A percentile compares a stretch with the other conserved stretches of the same genome.
These are phyloP conservation scores for Meyerozyma carpophila DNA, from an alignment of 1,139 yeast species.

Conservation along the genomic window DNA sequence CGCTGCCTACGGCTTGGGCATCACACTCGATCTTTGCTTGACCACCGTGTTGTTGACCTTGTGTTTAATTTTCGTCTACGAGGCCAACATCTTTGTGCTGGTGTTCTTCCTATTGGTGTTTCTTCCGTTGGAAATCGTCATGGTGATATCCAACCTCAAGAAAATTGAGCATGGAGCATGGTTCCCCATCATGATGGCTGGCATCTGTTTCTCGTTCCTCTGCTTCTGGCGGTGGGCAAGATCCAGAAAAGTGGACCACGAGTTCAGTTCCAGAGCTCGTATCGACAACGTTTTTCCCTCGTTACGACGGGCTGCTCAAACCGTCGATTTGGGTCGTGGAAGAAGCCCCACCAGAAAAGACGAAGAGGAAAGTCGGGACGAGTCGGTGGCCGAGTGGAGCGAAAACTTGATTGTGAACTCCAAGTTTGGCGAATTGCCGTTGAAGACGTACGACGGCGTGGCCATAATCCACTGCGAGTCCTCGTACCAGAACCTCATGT, in stretches of 20 bases:
- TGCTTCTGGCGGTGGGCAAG: constrained; percentile 46
- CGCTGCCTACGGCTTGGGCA: constrained; percentile 58
- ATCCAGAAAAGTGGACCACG: constrained; percentile 33
- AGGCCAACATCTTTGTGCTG: constrained; percentile 28
- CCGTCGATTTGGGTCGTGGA: constrained; percentile 17
- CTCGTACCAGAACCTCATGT: constrained; percentile 21
- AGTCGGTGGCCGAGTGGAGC: constrained; percentile 5
- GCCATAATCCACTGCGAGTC: constrained; percentile 38
- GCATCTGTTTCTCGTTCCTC: constrained; percentile 26
- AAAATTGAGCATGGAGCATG: constrained; percentile 56
- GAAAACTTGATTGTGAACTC: constrained; percentile 12
- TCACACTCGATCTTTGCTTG: constrained; percentile 48
- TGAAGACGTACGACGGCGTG: constrained; percentile 28
- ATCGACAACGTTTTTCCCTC: constrained; percentile 24
- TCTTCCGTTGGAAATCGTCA: constrained; percentile 40
- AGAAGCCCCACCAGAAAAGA: constrained; percentile 2
- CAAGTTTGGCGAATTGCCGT: constrained; percentile 15
- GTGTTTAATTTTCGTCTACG: constrained; percentile 43
- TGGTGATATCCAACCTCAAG: constrained; percentile 43
- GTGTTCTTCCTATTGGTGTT: constrained; percentile 32
- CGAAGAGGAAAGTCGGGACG: constrained; percentile 6
- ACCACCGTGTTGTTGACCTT: constrained; percentile 43
- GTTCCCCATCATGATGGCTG: constrained; percentile 47
- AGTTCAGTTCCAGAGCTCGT: constrained; percentile 23
- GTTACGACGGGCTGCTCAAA: constrained; percentile 15